Conservation (phyloP, 192 early-diverging fungal genomes). For the Coemansia brasiliensis region DNA sequence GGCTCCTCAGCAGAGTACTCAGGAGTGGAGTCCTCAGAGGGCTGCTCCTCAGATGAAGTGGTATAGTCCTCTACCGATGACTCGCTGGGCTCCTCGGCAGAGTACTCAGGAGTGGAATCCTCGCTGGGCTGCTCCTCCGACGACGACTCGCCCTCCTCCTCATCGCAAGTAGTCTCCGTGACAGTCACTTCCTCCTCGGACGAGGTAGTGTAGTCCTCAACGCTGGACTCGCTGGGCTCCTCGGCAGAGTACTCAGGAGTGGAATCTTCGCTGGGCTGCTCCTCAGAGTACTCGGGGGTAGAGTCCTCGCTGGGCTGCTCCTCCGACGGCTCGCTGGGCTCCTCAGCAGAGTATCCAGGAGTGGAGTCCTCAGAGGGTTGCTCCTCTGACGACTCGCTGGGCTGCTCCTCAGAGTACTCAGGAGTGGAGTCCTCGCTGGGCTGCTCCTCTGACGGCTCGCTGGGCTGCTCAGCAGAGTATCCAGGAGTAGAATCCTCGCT, state of each 20-base stretch:
- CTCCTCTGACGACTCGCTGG: background rate
- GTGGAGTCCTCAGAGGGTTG: background rate
- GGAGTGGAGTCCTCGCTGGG: slow-evolving; percentile 8
- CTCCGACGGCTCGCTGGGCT: slow-evolving; percentile 3
- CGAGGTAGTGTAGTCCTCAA: slow-evolving; percentile 14
- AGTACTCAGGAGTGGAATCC: background rate
- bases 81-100: background rate
- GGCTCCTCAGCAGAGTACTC: slow-evolving; percentile 15
- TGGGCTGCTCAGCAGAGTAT: slow-evolving; percentile 10
- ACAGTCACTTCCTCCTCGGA: background rate
- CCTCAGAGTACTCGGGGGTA: slow-evolving; percentile 6
- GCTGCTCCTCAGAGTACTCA: background rate
- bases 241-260: slow-evolving; percentile 17
- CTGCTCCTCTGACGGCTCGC: background rate
- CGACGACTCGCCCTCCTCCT: background rate
- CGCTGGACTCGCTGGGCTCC: slow-evolving; percentile 7
- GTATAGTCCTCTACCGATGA: background rate
- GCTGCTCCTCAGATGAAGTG: slow-evolving; percentile 2
- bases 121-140: background rate
- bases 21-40: background rate
- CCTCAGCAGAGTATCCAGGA: background rate
- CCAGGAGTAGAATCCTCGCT: no score
- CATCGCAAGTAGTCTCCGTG: background rate
- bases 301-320: background rate
- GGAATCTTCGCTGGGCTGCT: background rate